Evolutionary conservation across 768 basidiomycete genomes (phyloP), one percentile per base, ranked within the genome.

Genomic region (Multifurca ochricompacta): DNA sequence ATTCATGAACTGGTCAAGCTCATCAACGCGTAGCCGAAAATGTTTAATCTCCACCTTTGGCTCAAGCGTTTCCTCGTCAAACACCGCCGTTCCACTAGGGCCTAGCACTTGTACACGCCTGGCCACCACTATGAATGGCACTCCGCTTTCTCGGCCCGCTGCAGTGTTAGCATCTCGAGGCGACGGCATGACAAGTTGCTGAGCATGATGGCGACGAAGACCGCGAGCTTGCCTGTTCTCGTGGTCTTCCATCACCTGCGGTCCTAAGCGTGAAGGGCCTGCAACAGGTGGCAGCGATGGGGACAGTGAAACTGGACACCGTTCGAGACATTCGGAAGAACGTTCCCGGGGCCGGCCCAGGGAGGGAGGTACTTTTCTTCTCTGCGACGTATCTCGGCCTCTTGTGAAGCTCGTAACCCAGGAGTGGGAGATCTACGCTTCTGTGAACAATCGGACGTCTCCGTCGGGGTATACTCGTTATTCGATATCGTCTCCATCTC

Each of bases 1-100:
- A 3, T 53, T 37, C 0, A 53, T 27, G 18, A 28, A 23, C 0
- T 32, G n/a, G 0, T n/a, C n/a, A n/a, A 53, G 31, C 4, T 28
- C 42, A 39, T 28, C 50, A 21, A 32, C 40, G 19, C 44, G 45
- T 19, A 53, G 44, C 16, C 52, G 44, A 39, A 39, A 53, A 2
- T 18, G 45, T 25, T 13, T 47, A 21, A 36, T 53, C 37, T 40
- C 45, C 52, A 49, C 1, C 3, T 49, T 28, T 8, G 46, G 16
- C 23, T 37, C 11, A 19, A 36, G 28, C 16, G 58, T 59, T 10
- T 19, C 27, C 7, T 43, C 41, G 27, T 56, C 25, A n/a, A 44
- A 23, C 13, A 59, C 25, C 36, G 23, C 13, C 25, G 54, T 59
- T 18, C 54, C 54, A 10, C 25, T 30, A 13, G 58, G 58, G 25